Evolutionary conservation across 2,329 filamentous ascomycete genomes (phyloP).

Genomic region (Gnomoniopsis smithogilvyi): DNA sequence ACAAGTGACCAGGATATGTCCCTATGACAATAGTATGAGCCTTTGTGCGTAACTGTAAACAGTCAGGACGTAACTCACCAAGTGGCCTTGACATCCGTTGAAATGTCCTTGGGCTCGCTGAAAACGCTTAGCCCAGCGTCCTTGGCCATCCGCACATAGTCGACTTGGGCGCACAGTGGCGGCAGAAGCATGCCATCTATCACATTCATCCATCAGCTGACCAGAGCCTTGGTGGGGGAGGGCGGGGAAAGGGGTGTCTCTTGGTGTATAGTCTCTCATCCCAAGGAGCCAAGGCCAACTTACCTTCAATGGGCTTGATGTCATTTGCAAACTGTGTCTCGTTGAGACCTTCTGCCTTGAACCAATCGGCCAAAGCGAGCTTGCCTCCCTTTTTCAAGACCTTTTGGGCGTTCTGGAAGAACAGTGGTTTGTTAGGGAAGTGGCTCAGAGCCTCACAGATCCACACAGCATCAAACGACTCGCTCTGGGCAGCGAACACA

Average conservation of each 20-base stretch:
- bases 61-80: conserved; percentile 38
- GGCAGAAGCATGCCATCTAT: conserved; percentile 59
- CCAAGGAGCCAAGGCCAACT: background rate
- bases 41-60: conserved; percentile 18
- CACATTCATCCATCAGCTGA: background rate
- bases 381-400: conserved; percentile 48
- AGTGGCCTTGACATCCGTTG: conserved; percentile 54
- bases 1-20: conserved; percentile 61
- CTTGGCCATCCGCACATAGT: conserved; percentile 49
- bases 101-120: conserved; percentile 52
- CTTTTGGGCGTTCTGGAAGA: conserved; percentile 50
- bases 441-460: conserved; percentile 61
- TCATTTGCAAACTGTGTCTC: conserved; percentile 44
- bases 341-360: conserved; percentile 48
- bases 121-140: conserved; percentile 44
- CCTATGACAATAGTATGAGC: conserved; percentile 33
- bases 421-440: conserved; percentile 55
- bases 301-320: conserved; percentile 58
- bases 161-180: conserved; percentile 49
- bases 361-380: conserved; percentile 60
- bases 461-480: conserved; percentile 55
- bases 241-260: too few species aligned
- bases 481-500: conserved; percentile 38
- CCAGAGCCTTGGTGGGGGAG: too few species aligned
- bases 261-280: background rate